Evolutionary conservation across 1,139 yeast genomes (phyloP), one percentile per base, ranked within the genome.

Genomic region (Sugiyamaella neomexicana): DNA sequence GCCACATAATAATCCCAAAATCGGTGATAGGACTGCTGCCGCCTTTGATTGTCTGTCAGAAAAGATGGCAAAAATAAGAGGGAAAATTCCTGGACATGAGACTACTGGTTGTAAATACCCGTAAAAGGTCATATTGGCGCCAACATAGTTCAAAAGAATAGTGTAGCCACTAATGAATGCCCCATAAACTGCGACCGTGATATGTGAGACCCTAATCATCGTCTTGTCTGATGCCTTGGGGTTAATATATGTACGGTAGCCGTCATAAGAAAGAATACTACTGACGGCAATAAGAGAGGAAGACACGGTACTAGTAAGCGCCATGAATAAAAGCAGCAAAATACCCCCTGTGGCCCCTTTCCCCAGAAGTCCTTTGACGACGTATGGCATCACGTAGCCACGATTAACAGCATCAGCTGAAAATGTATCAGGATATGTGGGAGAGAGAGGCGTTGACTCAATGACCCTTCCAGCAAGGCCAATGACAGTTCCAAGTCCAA

Each of bases 51-150:
- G 89, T 53, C 78, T 79, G 36, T 70, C 74, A 72, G 90, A 86
- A 62, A 87, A 79, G 53, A 89, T 72, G 0, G 93, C 83, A 61
- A 85, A 71, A 2, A 86, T 80, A 23, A 86, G 80, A 5, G 96
- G 95, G 49, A 87, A 71, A 8, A 89, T 96, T 27, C 91, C 95
- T 54, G 93, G 83, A 25, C 91, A 86, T 61, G 89, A 86, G 51
- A 89, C 96, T 93, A 89, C 88, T 60, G 89, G 73, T 65, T 87
- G 88, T 53, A 89, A 77, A 71, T 85, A 89, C 10, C 96, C 96
- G 54, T 79, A 65, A 7, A 71, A 65, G 50, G 69, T 68, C 86
- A 89, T 85, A 32, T 88, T 80, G 48, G 88, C 83, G 23, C 83
- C 85, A 31, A 91, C 95, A 63, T 88, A 86, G 71, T 81, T 80